These are phyloP conservation scores for Trichoderma arundinaceum DNA, from an alignment of 2,329 filamentous ascomycete species.

Conservation along the genomic window DNA sequence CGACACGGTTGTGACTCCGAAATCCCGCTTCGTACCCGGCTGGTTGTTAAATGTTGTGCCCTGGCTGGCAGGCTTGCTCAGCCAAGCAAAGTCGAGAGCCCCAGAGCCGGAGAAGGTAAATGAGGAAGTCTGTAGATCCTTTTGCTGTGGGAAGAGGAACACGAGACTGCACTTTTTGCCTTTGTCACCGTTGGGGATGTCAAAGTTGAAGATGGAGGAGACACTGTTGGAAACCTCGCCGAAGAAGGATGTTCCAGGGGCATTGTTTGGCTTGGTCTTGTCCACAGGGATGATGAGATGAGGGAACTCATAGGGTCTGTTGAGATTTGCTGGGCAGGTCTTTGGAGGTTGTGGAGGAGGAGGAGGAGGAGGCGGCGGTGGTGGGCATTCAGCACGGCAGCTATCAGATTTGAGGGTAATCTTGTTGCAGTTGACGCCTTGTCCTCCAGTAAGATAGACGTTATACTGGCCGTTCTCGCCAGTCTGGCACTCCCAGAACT, in stretches of 20 bases:
- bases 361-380: conserved; percentile 26
- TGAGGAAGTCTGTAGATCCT: conserved; percentile 63
- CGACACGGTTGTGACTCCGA: conserved; percentile 51
- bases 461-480: conserved; percentile 58
- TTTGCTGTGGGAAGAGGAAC: conserved; percentile 66
- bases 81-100: conserved; percentile 57
- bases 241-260: conserved; percentile 60
- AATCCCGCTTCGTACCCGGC: conserved; percentile 52
- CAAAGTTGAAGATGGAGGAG: conserved; percentile 72
- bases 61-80: conserved; percentile 52
- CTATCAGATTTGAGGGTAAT: conserved; percentile 53
- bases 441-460: conserved; percentile 54
- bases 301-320: conserved; percentile 59
- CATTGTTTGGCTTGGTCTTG: conserved; percentile 56
- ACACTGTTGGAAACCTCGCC: conserved; percentile 60
- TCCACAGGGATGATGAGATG: conserved; percentile 68
- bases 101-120: conserved; percentile 57
- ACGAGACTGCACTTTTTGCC: conserved; percentile 67
- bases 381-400: conserved; percentile 40
- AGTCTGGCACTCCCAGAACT: conserved; percentile 67
- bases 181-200: conserved; percentile 59
- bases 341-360: conserved; percentile 33
- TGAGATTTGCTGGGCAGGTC: conserved; percentile 52
- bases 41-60: conserved; percentile 61
- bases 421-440: conserved; percentile 52